These are phyloP conservation scores for Scutellaria minor DNA, from an alignment of 257 asterid genomes.

Conservation along the genomic window DNA sequence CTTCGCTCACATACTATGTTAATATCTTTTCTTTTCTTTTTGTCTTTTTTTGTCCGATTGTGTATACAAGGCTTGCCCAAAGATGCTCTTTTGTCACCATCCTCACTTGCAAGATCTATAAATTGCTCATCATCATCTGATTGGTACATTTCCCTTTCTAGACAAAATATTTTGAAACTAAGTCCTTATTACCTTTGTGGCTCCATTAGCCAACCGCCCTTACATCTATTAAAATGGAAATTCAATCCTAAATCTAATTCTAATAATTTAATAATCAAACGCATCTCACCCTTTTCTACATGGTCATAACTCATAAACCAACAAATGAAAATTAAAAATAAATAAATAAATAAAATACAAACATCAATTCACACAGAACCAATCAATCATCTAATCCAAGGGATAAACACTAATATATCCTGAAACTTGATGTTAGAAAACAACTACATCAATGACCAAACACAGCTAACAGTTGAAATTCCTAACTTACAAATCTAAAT, in stretches of 20 bases:
- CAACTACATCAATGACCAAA: constrained; percentile 31
- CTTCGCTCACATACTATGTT: background rate
- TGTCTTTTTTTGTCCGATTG: background rate
- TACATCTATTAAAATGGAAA: too few relatives aligned
- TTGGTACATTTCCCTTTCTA: too few relatives aligned
- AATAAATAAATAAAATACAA: too few relatives aligned
- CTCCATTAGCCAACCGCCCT: too few relatives aligned
- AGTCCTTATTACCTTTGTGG: too few relatives aligned
- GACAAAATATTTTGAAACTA: too few relatives aligned
- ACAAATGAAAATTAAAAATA: background rate
- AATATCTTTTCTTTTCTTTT: background rate
- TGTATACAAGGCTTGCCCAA: background rate
- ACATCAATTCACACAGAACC: background rate
- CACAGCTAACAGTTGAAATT: constrained; percentile 26
- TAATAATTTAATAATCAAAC: too few relatives aligned
- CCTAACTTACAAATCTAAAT: constrained; percentile 37
- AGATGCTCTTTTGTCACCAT: constrained; percentile 20
- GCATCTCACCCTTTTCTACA: too few relatives aligned
- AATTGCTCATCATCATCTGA: too few relatives aligned
- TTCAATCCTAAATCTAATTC: too few relatives aligned
- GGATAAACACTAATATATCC: background rate
- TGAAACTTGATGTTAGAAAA: constrained; percentile 19
- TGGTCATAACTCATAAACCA: background rate
- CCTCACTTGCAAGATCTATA: too few relatives aligned
- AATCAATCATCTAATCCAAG: background rate